Evolutionary conservation across 2,329 filamentous ascomycete genomes (phyloP).

Genomic region (Cladophialophora psammophila): DNA sequence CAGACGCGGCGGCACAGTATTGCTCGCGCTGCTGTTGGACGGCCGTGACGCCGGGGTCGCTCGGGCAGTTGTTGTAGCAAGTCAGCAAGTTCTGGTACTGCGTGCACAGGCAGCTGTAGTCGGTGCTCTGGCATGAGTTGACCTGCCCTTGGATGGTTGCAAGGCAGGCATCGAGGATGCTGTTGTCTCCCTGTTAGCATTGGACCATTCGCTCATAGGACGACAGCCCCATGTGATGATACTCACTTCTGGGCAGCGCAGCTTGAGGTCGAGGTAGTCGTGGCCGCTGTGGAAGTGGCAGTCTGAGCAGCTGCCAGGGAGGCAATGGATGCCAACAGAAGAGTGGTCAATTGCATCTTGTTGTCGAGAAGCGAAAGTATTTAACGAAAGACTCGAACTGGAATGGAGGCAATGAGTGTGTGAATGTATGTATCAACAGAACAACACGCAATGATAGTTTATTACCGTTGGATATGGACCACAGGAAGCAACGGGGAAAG

Average conservation of each 20-base stretch:
- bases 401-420: neutral
- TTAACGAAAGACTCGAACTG: conserved; percentile 58
- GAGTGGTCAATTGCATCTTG: conserved; percentile 62
- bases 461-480: conserved; percentile 2
- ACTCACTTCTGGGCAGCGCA: conserved; percentile 42
- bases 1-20: conserved; percentile 54
- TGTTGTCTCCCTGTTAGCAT: conserved; percentile 39
- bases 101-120: conserved; percentile 66
- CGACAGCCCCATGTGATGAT: neutral
- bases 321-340: conserved; percentile 42
- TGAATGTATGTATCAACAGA: neutral
- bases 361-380: conserved; percentile 77
- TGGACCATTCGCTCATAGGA: neutral
- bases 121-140: conserved; percentile 54
- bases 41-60: conserved; percentile 49
- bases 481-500: neutral
- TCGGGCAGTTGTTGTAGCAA: conserved; percentile 71
- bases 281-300: conserved; percentile 31
- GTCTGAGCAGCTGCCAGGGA: conserved; percentile 42
- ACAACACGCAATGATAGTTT: neutral
- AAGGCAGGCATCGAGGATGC: conserved; percentile 61
- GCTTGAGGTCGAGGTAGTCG: conserved; percentile 27
- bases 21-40: conserved; percentile 46
- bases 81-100: conserved; percentile 62
- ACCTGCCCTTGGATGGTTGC: conserved; percentile 51